Conservation (phyloP, 2,329 filamentous ascomycete species). For the Ceratocystis albifundus region DNA sequence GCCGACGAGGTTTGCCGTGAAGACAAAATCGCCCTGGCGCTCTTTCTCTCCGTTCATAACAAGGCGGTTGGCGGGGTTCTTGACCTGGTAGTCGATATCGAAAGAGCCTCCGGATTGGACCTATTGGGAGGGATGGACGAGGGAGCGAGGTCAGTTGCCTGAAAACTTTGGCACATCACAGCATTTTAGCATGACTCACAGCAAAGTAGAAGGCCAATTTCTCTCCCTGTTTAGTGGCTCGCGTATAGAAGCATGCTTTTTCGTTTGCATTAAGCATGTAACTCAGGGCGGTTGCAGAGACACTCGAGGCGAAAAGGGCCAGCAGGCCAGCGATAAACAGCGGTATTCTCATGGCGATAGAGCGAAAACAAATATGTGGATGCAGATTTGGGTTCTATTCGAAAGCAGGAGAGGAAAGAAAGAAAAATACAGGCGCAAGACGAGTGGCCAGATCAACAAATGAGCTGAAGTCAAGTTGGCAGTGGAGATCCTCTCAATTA, state of each 20-base stretch:
- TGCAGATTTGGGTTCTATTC: not conserved
- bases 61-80: slow-evolving; percentile 66
- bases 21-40: slow-evolving; percentile 94
- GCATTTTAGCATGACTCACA: slow-evolving; percentile 41
- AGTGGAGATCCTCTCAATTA: not conserved
- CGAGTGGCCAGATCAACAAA: not conserved
- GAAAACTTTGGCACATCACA: too few species aligned
- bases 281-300: slow-evolving; percentile 80
- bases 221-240: slow-evolving; percentile 62
- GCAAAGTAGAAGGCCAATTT: slow-evolving; percentile 99
- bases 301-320: slow-evolving; percentile 57
- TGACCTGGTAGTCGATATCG: slow-evolving; percentile 86
- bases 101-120: slow-evolving; percentile 98
- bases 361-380: not conserved
- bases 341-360: slow-evolving; percentile 51
- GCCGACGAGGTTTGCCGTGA: slow-evolving; percentile 75
- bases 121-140: slow-evolving; percentile 35
- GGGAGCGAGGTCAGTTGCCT: not conserved
- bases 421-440: not conserved
- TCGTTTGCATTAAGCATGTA: slow-evolving; percentile 86
- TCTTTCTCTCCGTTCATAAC: slow-evolving; percentile 82
- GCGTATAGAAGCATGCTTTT: slow-evolving; percentile 87
- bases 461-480: not conserved
- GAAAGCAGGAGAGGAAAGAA: not conserved
- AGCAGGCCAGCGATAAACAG: slow-evolving; percentile 55